A percentile compares a stretch with the other conserved stretches of the same genome.
These are phyloP conservation scores for Chlamydomonas incerta DNA, from an alignment of 139 green algal genomes.

Conservation along the genomic window DNA sequence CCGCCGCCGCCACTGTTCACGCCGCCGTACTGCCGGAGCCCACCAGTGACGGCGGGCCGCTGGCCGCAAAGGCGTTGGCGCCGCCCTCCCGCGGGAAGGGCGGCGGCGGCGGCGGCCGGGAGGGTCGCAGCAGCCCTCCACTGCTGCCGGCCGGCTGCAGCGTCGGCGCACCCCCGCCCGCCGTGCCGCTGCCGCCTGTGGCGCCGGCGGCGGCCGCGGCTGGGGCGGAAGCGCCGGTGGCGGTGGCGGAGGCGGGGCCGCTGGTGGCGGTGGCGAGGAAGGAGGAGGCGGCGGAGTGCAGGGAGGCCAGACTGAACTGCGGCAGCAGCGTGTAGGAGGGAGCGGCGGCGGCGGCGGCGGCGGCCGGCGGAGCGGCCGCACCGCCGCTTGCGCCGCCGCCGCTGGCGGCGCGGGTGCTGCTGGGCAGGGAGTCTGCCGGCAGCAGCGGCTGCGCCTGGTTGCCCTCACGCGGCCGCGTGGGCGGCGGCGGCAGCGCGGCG, in stretches of 20 bases:
- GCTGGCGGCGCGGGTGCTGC: too few species aligned
- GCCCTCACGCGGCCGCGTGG: too few species aligned
- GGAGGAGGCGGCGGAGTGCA: background rate
- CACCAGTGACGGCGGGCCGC: too few species aligned
- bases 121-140: background rate
- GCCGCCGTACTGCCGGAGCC: too few species aligned
- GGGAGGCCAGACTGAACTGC: background rate
- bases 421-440: too few species aligned
- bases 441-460: too few species aligned
- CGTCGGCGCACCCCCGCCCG: background rate
- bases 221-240: background rate
- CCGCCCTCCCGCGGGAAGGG: background rate
- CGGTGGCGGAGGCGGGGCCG: background rate
- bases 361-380: background rate
- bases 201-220: too few species aligned
- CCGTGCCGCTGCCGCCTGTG: background rate
- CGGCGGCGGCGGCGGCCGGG: slow-evolving; percentile 23
- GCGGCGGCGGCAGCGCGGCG: too few species aligned
- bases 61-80: slow-evolving; percentile 9
- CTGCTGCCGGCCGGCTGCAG: too few species aligned
- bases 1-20: too few species aligned
- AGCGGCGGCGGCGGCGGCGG: background rate
- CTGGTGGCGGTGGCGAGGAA: background rate
- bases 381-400: too few species aligned
- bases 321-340: background rate